Percentiles rank a stretch among this genome's conserved stretches.
These are phyloP conservation scores for Tetradesmus obliquus DNA, from an alignment of 139 green algal species.

Conservation along the genomic window DNA sequence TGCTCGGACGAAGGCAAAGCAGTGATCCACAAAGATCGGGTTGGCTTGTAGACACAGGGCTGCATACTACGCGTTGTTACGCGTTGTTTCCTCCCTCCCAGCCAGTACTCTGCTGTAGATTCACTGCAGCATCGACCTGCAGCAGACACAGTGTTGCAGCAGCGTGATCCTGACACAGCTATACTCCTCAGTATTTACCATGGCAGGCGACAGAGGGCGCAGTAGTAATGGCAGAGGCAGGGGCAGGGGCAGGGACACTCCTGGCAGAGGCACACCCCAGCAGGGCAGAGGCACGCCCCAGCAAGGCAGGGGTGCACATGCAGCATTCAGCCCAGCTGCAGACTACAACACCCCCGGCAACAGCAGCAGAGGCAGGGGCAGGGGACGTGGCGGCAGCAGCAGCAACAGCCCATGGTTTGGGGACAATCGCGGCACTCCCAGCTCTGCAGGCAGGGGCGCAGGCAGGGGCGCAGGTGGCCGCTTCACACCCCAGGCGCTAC, in stretches of 20 bases:
- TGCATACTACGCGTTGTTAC: not conserved
- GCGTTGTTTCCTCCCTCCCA: not conserved
- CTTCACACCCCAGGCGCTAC: not conserved
- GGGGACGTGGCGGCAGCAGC: not conserved
- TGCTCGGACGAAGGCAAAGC: not conserved
- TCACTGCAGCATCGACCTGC: not conserved
- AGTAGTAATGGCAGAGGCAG: not conserved
- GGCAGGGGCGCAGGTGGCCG: not conserved
- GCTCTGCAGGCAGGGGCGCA: not conserved
- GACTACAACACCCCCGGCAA: not conserved
- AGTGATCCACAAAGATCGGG: not conserved
- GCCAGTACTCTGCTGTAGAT: not conserved
- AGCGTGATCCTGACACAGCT: not conserved
- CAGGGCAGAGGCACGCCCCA: not conserved
- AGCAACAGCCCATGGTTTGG: not conserved
- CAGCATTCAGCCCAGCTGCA: not conserved
- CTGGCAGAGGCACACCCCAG: slow-evolving; percentile 15
- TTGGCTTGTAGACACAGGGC: not conserved
- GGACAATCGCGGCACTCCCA: not conserved
- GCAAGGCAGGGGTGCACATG: not conserved
- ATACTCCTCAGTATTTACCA: not conserved
- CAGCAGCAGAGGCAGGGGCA: not conserved
- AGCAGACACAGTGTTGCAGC: not conserved
- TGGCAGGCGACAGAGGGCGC: not conserved
- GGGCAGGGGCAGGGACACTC: not conserved